Evolutionary conservation across 306 rosid genomes (phyloP).

Genomic region (Cotoneaster glaucophyllus): DNA sequence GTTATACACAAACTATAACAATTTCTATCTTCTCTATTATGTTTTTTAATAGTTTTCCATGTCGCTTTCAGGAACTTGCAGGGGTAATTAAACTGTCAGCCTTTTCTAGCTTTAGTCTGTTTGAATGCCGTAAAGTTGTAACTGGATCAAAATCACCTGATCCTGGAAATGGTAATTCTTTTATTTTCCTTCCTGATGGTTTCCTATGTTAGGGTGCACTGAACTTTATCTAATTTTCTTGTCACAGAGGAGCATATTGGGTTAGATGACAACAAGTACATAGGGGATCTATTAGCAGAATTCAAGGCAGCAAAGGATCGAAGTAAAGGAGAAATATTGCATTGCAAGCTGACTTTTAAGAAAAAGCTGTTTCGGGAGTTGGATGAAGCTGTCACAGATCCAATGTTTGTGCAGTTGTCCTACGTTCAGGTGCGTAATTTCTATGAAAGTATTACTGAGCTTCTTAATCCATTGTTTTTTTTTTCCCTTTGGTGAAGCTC

Average conservation of each 20-base stretch:
- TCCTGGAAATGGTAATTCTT: constrained; percentile 57
- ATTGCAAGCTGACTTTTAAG: constrained; percentile 73
- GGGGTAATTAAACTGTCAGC: constrained; percentile 75
- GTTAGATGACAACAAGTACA: constrained; percentile 81
- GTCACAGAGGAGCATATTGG: constrained; percentile 82
- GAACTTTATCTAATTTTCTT: constrained; percentile 27
- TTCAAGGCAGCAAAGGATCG: constrained; percentile 86
- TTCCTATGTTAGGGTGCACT: constrained; percentile 5
- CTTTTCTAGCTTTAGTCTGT: constrained; percentile 75
- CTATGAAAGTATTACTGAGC: neutral
- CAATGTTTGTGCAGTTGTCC: constrained; percentile 89
- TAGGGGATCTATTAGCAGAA: constrained; percentile 81
- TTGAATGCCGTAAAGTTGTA: constrained; percentile 80
- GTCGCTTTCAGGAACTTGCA: constrained; percentile 72
- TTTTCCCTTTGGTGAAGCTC: neutral
- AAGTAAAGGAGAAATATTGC: constrained; percentile 90
- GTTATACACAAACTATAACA: neutral
- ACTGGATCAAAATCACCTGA: constrained; percentile 70
- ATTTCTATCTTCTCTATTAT: neutral
- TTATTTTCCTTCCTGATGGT: constrained; percentile 11
- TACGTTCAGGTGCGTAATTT: constrained; percentile 69
- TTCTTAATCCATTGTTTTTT: neutral
- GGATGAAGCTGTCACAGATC: constrained; percentile 87
- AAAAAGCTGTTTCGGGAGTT: constrained; percentile 87
- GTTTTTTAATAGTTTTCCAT: constrained; percentile 6